These are phyloP conservation scores for Tolypocladium endophyticum DNA, from an alignment of 2,329 filamentous ascomycete genomes.

Conservation along the genomic window DNA sequence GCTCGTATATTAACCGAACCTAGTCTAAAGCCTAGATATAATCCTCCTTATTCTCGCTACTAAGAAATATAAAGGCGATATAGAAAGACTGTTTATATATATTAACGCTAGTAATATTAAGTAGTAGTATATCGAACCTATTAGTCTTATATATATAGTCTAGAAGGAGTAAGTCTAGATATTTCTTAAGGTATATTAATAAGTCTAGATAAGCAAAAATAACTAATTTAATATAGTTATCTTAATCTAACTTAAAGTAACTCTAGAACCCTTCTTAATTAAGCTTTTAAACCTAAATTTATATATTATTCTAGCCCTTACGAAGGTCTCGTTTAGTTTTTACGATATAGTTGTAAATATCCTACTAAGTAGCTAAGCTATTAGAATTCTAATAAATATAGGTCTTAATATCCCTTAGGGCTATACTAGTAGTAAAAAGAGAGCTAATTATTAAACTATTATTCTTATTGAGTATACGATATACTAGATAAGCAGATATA, in stretches of 20 bases:
- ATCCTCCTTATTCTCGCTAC: constrained; percentile 7
- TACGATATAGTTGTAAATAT: constrained; percentile 13
- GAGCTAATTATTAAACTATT: background rate
- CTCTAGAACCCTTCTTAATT: constrained; percentile 8
- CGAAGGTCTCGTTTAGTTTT: constrained; percentile 4
- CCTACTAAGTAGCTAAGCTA: constrained; percentile 7
- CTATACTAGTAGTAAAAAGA: background rate
- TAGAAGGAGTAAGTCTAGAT: constrained; percentile 10
- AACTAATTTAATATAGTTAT: constrained; percentile 8
- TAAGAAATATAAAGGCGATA: constrained; percentile 13
- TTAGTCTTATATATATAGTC: constrained; percentile 15
- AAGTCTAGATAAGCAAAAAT: constrained; percentile 12
- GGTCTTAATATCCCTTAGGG: constrained; percentile 7
- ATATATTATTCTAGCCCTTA: constrained; percentile 9
- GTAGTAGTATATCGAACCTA: constrained; percentile 11
- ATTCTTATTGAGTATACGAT: constrained; percentile 1
- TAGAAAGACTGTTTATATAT: constrained; percentile 10
- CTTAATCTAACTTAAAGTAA: constrained; percentile 1
- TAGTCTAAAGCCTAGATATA: constrained; percentile 8
- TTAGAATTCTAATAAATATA: constrained; percentile 6
- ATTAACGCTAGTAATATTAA: constrained; percentile 12
- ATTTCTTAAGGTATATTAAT: constrained; percentile 9
- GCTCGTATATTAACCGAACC: no score
- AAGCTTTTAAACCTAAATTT: constrained; percentile 9
- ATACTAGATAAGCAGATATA: background rate